Evolutionary conservation across 352 stramenopile genomes (phyloP), one percentile per base, ranked within the genome.

Genomic region (Phytopythium oedochilum): DNA sequence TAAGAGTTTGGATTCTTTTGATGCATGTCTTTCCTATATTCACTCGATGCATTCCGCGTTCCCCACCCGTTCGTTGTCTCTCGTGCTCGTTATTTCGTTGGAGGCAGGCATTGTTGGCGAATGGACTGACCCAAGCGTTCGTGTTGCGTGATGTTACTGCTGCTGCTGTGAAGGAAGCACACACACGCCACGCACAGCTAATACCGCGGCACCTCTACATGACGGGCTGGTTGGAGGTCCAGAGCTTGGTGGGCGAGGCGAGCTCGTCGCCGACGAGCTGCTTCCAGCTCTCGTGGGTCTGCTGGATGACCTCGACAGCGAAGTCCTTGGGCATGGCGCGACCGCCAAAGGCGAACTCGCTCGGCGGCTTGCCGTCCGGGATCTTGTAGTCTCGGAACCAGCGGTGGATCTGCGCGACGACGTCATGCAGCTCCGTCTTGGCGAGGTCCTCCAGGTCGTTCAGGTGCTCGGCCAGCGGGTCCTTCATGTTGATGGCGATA

Each of bases 351-450:
- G 97, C 97, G 73, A 99, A 99, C 46, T 86, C 83, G 76, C 98
- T 99, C 18, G 98, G 79, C 15, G 96, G 96, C 82, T 99, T 99
- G 52, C 97, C 97, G 75, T 99, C 97, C 18, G 97, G 97, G 56
- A 98, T 98, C 81, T 99, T 99, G 85, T 99, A 99, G 93, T 98
- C 98, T 47, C 97, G 82, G 80, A 99, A 99, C 97, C 97, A 99
- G 68, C 95, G 90, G 60, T 96, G 80, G 49, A 90, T 71, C 20
- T 80, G 55, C 5, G 66, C 47, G 25, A 97, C 74, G 15, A 78
- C 65, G 61, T 96, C 70, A n/a, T 87, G 73, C 47, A 89, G 62
- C 23, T 73, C 71, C 32, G 83, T 84, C 63, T 92, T 81, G 42
- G 68, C 63, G 3, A 94, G 68, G 50, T 94, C 96, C 29, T 78